Conservation (phyloP, 768 basidiomycete genomes). For the Amanita pallidorosea region DNA sequence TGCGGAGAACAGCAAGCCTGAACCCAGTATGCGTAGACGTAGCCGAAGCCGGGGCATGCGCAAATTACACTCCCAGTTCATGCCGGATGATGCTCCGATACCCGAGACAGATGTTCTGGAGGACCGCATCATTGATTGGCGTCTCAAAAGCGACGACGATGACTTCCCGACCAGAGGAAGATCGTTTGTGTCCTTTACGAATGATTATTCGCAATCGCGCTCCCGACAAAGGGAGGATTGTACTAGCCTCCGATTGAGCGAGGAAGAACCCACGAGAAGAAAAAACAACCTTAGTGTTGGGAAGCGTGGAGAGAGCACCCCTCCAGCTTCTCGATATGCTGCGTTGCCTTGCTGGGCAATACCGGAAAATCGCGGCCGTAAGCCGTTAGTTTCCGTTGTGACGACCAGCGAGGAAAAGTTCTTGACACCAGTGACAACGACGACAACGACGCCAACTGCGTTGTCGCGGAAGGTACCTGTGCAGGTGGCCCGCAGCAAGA, state of each 20-base stretch:
- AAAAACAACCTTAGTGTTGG: not conserved
- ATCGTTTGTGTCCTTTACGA: constrained; percentile 9
- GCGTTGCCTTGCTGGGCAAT: not conserved
- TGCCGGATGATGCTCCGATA: constrained; percentile 2
- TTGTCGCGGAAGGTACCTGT: not conserved
- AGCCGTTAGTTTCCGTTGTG: not conserved
- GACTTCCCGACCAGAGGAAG: constrained; percentile 4
- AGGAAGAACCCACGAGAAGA: not conserved
- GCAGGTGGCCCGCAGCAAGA: constrained; percentile 1
- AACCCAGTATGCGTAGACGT: not conserved
- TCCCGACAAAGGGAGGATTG: not conserved
- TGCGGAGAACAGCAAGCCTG: constrained; percentile 11
- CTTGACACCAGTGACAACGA: not conserved
- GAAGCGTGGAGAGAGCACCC: constrained; percentile 1
- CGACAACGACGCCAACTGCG: not conserved
- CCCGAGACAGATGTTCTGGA: constrained; percentile 3
- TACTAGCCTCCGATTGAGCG: not conserved
- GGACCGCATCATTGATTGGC: not conserved
- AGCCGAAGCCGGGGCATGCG: not conserved
- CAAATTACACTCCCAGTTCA: not conserved
- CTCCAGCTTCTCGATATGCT: not conserved
- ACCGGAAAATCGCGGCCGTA: not conserved
- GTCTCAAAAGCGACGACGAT: constrained; percentile 4
- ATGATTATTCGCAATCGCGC: not conserved
- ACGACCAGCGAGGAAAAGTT: not conserved